Evolutionary conservation across 2,329 filamentous ascomycete species (phyloP), one percentile per base, ranked within the genome.

Genomic region (Fusarium denticulatum): DNA sequence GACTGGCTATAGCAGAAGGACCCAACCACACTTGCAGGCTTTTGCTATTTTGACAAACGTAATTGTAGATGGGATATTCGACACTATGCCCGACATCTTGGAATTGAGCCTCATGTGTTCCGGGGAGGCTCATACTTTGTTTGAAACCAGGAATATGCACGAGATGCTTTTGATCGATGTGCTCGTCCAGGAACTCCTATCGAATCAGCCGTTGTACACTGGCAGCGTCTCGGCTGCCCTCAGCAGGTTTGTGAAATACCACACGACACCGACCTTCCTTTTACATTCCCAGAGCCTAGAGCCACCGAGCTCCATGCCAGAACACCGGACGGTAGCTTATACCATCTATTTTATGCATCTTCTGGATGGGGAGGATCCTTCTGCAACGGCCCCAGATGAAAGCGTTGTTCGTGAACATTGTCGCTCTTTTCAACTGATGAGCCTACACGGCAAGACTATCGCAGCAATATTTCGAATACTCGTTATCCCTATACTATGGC

Each of bases 161-260:
- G 20, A 20, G 20, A 30, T 47, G 13, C 26, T 22, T 16, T 47
- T 47, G 18, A 22, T 47, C 5, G 45, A 47, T 30, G 0, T 47
- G 9, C 26, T 47, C 4, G 16, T 47, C 1, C 26, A 30, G 4
- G 12, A 4, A 5, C 43, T 28, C 8, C 12, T 46, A 14, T 46
- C 24, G 26, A 4, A 0, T 4, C 0, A 20, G 14, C 0, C 1
- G 4, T 4, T 46, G 6, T 5, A 28, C 24, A 20, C 4, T 14
- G 24, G 24, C 2, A 46, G 20, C 0, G 2, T 46, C 24, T 11
- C 43, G 9, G 30, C 9, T 12, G 9, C 9, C 30, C 9, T 32
- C 30, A 13, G 30, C 30, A 32, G 5, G 10, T 32, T 32, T 10
- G 30, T 32, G 11, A 10, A 32, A 13, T 32, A 32, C 30, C 3